Evolutionary conservation across 2,329 filamentous ascomycete species (phyloP).

Genomic region (Arthroderma sp.): DNA sequence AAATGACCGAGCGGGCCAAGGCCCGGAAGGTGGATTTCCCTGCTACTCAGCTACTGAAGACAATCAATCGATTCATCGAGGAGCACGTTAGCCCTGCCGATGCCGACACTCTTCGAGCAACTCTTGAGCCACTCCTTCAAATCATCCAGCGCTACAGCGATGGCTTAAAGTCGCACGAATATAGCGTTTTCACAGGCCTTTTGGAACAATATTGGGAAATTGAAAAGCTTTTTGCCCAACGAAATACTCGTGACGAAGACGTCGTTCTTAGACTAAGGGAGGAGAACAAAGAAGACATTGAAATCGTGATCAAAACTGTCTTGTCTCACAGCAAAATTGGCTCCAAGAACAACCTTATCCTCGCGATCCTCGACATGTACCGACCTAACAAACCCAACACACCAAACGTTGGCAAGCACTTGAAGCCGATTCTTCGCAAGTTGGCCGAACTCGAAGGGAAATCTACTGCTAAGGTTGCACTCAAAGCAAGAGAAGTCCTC

Average conservation of each 20-base stretch:
- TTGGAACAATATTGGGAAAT: constrained; percentile 69
- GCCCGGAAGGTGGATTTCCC: constrained; percentile 76
- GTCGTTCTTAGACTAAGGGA: constrained; percentile 89
- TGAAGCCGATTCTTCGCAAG: constrained; percentile 68
- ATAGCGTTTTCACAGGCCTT: constrained; percentile 65
- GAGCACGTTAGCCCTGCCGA: constrained; percentile 67
- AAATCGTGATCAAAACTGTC: constrained; percentile 72
- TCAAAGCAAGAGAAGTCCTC: constrained; percentile 93
- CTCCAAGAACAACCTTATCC: constrained; percentile 83
- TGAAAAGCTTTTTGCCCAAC: constrained; percentile 76
- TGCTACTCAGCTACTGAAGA: constrained; percentile 71
- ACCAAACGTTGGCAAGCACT: constrained; percentile 76
- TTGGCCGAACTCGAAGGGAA: constrained; percentile 81
- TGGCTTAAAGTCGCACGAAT: constrained; percentile 82
- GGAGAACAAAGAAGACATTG: constrained; percentile 85
- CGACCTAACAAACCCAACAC: constrained; percentile 84
- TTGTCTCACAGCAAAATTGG: constrained; percentile 86
- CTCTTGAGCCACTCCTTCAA: constrained; percentile 60
- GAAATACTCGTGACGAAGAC: constrained; percentile 78
- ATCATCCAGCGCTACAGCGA: constrained; percentile 73
- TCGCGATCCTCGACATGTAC: constrained; percentile 89
- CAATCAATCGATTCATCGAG: constrained; percentile 75
- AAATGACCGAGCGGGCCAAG: constrained; percentile 74
- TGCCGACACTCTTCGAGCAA: constrained; percentile 56
- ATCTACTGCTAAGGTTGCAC: constrained; percentile 82